These are phyloP conservation scores for Volvox africanus DNA, from an alignment of 139 green algal genomes.

Conservation along the genomic window DNA sequence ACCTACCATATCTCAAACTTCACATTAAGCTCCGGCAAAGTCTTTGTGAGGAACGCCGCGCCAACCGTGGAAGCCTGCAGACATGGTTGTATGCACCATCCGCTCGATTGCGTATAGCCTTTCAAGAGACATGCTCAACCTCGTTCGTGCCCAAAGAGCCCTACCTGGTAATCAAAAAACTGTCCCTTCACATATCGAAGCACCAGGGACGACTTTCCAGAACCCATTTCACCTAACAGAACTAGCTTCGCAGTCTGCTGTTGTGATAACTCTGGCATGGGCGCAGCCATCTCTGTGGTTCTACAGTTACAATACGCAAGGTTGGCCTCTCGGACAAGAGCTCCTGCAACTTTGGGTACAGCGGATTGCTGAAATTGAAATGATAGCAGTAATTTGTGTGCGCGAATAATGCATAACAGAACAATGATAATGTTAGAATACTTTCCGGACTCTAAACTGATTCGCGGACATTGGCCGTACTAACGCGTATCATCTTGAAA, in stretches of 20 bases:
- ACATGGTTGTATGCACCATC: background rate
- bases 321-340: too few relatives aligned
- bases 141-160: background rate
- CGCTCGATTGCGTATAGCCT: background rate
- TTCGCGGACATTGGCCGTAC: too few relatives aligned
- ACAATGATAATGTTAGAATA: too few relatives aligned
- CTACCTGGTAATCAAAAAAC: conserved; percentile 98
- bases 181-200: conserved; percentile 97
- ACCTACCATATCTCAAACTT: conserved; percentile 99
- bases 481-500: too few relatives aligned
- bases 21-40: conserved; percentile 92
- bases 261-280: conserved; percentile 47
- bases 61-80: conserved; percentile 97
- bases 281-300: background rate
- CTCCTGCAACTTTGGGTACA: too few relatives aligned
- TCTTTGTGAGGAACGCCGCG: conserved; percentile 98
- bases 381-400: too few relatives aligned
- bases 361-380: too few relatives aligned
- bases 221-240: conserved; percentile 97
- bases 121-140: background rate
- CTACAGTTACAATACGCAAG: background rate
- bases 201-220: conserved; percentile 95
- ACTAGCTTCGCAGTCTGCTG: conserved; percentile 88
- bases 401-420: too few relatives aligned
- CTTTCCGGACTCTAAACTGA: too few relatives aligned